These are phyloP conservation scores for Graphiopsis chlorocephala DNA, from an alignment of 2,329 filamentous ascomycete genomes.

Conservation along the genomic window DNA sequence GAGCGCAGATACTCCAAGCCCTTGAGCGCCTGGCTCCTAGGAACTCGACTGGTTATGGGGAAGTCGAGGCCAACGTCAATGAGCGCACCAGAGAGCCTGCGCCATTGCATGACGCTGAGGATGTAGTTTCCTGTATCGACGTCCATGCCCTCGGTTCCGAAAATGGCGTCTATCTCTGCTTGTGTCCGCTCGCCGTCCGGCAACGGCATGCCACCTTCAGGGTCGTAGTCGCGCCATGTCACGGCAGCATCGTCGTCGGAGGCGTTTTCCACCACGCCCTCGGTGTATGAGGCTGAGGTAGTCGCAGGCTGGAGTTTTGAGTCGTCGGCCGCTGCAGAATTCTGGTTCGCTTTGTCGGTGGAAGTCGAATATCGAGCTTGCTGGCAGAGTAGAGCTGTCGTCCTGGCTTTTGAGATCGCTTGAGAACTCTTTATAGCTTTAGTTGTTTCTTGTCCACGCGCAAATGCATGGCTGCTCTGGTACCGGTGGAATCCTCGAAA, in stretches of 20 bases:
- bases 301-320: conserved; percentile 27
- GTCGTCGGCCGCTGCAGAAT: conserved; percentile 2
- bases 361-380: background rate
- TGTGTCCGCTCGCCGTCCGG: conserved; percentile 30
- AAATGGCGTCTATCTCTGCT: conserved; percentile 31
- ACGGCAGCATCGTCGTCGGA: conserved; percentile 19
- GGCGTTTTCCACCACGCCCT: conserved; percentile 20
- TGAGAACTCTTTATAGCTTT: background rate
- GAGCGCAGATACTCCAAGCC: conserved; percentile 34
- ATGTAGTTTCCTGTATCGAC: conserved; percentile 37
- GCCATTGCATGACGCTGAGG: conserved; percentile 37
- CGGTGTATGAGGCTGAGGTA: conserved; percentile 29
- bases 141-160: conserved; percentile 30
- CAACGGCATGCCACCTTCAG: conserved; percentile 36
- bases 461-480: conserved; percentile 15
- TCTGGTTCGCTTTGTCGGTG: background rate
- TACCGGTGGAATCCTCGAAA: conserved; percentile 30
- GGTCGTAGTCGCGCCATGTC: conserved; percentile 40
- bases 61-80: conserved; percentile 37
- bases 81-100: conserved; percentile 36
- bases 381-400: background rate
- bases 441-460: conserved; percentile 12
- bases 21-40: conserved; percentile 28
- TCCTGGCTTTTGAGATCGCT: background rate
- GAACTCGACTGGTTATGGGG: conserved; percentile 26